These are phyloP conservation scores for Phytophthora lateralis DNA, from an alignment of 352 stramenopile genomes.

Conservation along the genomic window DNA sequence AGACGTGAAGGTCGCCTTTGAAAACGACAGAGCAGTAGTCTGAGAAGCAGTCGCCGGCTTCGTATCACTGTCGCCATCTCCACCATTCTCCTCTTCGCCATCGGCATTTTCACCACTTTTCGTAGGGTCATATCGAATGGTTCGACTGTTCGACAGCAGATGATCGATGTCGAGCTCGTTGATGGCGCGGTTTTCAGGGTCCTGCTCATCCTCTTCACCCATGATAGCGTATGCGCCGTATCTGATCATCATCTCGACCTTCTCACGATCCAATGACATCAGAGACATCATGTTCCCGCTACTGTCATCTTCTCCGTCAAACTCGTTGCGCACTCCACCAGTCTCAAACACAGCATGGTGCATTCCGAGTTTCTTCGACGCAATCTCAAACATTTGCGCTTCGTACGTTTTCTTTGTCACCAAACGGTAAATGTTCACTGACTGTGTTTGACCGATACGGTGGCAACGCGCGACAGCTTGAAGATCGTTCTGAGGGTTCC, in stretches of 20 bases:
- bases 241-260: conserved; percentile 98
- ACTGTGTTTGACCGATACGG: conserved; percentile 99
- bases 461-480: conserved; percentile 98
- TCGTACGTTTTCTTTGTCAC: conserved; percentile 99
- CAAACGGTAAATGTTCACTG: conserved; percentile 99
- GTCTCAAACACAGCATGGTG: conserved; percentile 98
- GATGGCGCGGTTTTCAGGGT: conserved; percentile 87
- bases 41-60: conserved; percentile 50
- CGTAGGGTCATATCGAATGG: conserved; percentile 87
- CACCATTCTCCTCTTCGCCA: conserved; percentile 43
- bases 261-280: conserved; percentile 95
- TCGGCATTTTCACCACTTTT: conserved; percentile 46
- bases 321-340: conserved; percentile 90
- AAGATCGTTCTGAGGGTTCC: conserved; percentile 99
- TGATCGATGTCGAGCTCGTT: conserved; percentile 92
- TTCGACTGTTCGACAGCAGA: conserved; percentile 83
- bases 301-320: conserved; percentile 94
- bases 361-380: conserved; percentile 98
- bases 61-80: conserved; percentile 43
- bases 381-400: conserved; percentile 99
- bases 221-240: conserved; percentile 98
- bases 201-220: conserved; percentile 95
- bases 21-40: conserved; percentile 83
- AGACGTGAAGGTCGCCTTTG: conserved; percentile 87
- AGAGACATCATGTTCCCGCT: conserved; percentile 92